Conservation (phyloP, 1,139 yeast species). For the Yamadazyma conglobata region DNA sequence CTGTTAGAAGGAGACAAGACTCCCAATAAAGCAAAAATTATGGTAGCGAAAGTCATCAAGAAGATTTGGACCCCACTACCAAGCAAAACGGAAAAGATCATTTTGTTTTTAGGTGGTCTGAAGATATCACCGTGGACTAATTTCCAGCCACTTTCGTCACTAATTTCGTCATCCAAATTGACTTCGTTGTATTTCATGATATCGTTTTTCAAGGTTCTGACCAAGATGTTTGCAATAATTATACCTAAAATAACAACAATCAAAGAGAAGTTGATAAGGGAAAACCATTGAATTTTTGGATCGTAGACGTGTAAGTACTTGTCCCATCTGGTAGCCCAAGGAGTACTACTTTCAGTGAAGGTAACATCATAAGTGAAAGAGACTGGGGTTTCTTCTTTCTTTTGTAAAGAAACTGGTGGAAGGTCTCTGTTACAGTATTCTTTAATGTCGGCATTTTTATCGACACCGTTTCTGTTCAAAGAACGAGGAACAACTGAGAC, state of each 20-base stretch:
- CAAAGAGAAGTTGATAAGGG: constrained; percentile 78
- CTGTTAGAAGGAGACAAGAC: constrained; percentile 91
- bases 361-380: constrained; percentile 44
- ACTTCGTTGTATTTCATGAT: constrained; percentile 86
- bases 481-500: constrained; percentile 74
- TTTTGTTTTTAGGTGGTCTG: constrained; percentile 71
- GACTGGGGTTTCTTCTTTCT: constrained; percentile 30
- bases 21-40: constrained; percentile 83
- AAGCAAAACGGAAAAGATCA: constrained; percentile 72
- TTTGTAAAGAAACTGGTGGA: constrained; percentile 27
- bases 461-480: constrained; percentile 31
- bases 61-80: constrained; percentile 90
- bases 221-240: constrained; percentile 74
- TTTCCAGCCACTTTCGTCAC: constrained; percentile 98
- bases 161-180: constrained; percentile 79
- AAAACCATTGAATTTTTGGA: constrained; percentile 94
- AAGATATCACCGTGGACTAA: constrained; percentile 93
- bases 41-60: constrained; percentile 70
- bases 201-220: constrained; percentile 80
- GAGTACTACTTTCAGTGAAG: constrained; percentile 66
- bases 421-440: constrained; percentile 34
- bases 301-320: constrained; percentile 88
- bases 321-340: constrained; percentile 99
- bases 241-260: constrained; percentile 75
- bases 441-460: constrained; percentile 18